Conservation (phyloP, 2,329 filamentous ascomycete genomes). For the Fusarium caatingaense region DNA sequence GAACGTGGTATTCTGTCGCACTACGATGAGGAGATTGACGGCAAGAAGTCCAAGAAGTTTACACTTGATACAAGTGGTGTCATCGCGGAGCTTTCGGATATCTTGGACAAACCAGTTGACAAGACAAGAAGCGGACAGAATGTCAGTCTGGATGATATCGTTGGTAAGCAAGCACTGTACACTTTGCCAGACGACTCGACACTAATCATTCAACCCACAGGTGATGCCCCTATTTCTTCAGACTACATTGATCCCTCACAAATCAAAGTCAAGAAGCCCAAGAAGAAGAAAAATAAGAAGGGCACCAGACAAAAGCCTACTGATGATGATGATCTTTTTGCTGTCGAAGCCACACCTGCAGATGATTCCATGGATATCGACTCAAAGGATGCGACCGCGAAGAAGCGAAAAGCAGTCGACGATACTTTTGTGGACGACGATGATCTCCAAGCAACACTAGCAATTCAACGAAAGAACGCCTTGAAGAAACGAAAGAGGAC, state of each 20-base stretch:
- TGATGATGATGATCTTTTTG: conserved; percentile 72
- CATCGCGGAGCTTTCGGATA: conserved; percentile 71
- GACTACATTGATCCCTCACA: conserved; percentile 91
- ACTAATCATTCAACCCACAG: conserved; percentile 35
- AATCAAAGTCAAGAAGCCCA: conserved; percentile 93
- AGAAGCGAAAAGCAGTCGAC: conserved; percentile 74
- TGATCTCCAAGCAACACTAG: conserved; percentile 86
- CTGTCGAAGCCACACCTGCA: conserved; percentile 51
- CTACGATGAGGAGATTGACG: conserved; percentile 94
- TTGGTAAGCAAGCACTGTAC: conserved; percentile 55
- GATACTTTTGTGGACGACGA: conserved; percentile 88
- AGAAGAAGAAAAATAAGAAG: conserved; percentile 92
- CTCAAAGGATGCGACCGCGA: conserved; percentile 56
- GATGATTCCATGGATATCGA: conserved; percentile 81
- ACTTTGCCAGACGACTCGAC: background rate
- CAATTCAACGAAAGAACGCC: conserved; percentile 82
- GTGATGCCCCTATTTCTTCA: conserved; percentile 63
- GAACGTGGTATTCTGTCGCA: conserved; percentile 80
- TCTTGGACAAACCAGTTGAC: conserved; percentile 63
- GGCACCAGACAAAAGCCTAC: conserved; percentile 75
- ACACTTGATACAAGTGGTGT: conserved; percentile 84
- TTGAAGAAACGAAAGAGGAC: conserved; percentile 92
- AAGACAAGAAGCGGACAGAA: conserved; percentile 72
- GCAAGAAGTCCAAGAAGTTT: conserved; percentile 89
- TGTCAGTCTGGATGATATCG: conserved; percentile 84